Conservation (phyloP, 352 stramenopile genomes). For the Hyaloperonospora arabidopsidis region DNA sequence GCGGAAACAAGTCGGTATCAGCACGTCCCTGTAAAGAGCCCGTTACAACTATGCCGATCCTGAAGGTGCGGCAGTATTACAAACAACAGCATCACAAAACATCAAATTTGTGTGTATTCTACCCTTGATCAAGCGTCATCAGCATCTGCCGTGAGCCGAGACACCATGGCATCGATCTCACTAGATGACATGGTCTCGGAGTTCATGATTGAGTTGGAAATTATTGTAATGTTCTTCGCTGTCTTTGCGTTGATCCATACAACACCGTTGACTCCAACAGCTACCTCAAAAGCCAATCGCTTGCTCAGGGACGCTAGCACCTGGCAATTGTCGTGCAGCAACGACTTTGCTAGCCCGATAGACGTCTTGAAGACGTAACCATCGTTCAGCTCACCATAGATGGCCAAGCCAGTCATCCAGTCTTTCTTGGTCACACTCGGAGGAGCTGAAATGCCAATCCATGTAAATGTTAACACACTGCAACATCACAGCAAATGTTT, state of each 20-base stretch:
- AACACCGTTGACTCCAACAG: slow-evolving; percentile 92
- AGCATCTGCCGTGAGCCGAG: slow-evolving; percentile 52
- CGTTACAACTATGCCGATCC: no score
- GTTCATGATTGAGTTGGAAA: slow-evolving; percentile 85
- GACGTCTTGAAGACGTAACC: slow-evolving; percentile 88
- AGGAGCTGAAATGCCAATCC: slow-evolving; percentile 41
- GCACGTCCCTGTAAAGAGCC: no score
- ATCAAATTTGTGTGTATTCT: slow-evolving; percentile 11
- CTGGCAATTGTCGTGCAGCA: slow-evolving; percentile 61
- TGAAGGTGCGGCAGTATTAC: slow-evolving; percentile 2
- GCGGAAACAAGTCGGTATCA: no score
- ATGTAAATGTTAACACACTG: slow-evolving; percentile 8
- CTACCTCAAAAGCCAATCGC: slow-evolving; percentile 90
- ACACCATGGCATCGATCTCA: slow-evolving; percentile 74
- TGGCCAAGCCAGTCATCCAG: slow-evolving; percentile 96
- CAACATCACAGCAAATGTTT: slow-evolving; percentile 4
- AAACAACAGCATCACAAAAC: slow-evolving; percentile 3
- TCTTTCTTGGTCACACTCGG: slow-evolving; percentile 89
- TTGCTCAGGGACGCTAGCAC: slow-evolving; percentile 83
- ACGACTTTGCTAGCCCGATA: slow-evolving; percentile 60
- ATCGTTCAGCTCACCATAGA: slow-evolving; percentile 92
- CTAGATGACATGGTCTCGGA: slow-evolving; percentile 78
- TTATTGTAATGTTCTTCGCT: slow-evolving; percentile 78
- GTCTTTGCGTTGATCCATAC: slow-evolving; percentile 92
- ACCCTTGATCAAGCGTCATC: slow-evolving; percentile 35